Base-by-base conservation (phyloP, 257 asterid species). In the Fraxinus quadrangulata region DNA sequence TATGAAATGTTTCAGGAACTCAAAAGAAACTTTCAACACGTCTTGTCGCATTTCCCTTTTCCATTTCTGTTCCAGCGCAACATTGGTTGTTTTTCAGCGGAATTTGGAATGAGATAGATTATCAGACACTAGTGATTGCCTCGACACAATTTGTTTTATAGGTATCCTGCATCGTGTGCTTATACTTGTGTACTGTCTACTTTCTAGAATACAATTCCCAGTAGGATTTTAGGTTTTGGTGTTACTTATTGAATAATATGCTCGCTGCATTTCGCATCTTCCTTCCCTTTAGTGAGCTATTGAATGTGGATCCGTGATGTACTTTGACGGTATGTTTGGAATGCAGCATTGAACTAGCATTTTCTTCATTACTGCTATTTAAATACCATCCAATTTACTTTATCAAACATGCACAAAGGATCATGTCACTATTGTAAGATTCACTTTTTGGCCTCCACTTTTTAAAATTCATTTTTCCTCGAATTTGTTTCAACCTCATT, bases 51-150 rank as follows among this genome's bases (percentile, higher is more conserved):
- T 31, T 31, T 31, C 34, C 34, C 63, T 16, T 54, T 54, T 54
- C 24, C 24, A 16, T 54, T 54, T 54, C 63, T 54, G 63, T 54
- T 54, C 23, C 23, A 19, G 63, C 0, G 63, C 23, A 16, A 54
- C 63, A 54, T 54, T 54, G 63, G 63, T 19, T 54, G 63, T 21
- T 59, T 51, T 21, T n/a, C 67, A 59, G 67, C 67, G 26, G 30
- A n/a, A 59, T 79, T 67, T 70, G 13, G 82, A 37, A 70, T 63
- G 70, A 31, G 28, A 69, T 70, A 39, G 71, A 37, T 69, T 54
- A 14, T 4, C 16, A 39, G 72, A 47, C 21, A 61, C 24, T 84
- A 45, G 63, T 37, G 36, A 65, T 26, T 71, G 34, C 74, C 78
- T 77, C 40, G 16, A 34, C 49, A 72, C 63, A 10, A n/a, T 68